Percentiles rank a stretch among this genome's conserved stretches.
These are phyloP conservation scores for Microcos paniculata DNA, from an alignment of 345 rosid genomes.

Conservation along the genomic window DNA sequence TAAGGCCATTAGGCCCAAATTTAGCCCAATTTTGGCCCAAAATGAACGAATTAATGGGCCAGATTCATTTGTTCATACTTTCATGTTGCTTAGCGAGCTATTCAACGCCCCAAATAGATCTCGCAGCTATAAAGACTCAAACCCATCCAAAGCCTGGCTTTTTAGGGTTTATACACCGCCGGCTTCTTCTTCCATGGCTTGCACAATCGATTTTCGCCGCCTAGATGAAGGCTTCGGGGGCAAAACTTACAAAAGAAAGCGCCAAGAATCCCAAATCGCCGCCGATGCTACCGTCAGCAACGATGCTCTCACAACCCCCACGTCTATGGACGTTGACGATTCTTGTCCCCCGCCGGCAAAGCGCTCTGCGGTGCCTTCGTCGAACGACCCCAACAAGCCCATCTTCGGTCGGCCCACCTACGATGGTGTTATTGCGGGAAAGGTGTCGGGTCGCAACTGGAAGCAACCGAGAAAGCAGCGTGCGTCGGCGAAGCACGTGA, in stretches of 20 bases:
- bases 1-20: too few species aligned
- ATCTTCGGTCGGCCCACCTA: conserved; percentile 57
- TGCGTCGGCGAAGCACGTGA: conserved; percentile 70
- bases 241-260: conserved; percentile 83
- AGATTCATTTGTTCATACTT: too few species aligned
- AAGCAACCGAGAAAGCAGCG: conserved; percentile 67
- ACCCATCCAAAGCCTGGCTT: too few species aligned
- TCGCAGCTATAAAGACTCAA: too few species aligned
- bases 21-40: too few species aligned
- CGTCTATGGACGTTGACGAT: conserved; percentile 60
- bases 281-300: conserved; percentile 19
- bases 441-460: conserved; percentile 84
- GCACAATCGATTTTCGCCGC: conserved; percentile 80
- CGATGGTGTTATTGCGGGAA: conserved; percentile 96
- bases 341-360: conserved; percentile 55
- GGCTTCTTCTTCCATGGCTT: conserved; percentile 51
- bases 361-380: conserved; percentile 69
- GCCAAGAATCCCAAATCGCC: conserved; percentile 35
- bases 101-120: too few species aligned
- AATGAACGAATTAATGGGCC: too few species aligned
- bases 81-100: too few species aligned
- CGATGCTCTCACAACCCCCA: conserved; percentile 18
- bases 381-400: conserved; percentile 72
- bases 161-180: not conserved
- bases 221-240: conserved; percentile 98